phyloP scores from a whole-genome alignment of 345 rosid genomes.

The Turritis glabra region DNA sequence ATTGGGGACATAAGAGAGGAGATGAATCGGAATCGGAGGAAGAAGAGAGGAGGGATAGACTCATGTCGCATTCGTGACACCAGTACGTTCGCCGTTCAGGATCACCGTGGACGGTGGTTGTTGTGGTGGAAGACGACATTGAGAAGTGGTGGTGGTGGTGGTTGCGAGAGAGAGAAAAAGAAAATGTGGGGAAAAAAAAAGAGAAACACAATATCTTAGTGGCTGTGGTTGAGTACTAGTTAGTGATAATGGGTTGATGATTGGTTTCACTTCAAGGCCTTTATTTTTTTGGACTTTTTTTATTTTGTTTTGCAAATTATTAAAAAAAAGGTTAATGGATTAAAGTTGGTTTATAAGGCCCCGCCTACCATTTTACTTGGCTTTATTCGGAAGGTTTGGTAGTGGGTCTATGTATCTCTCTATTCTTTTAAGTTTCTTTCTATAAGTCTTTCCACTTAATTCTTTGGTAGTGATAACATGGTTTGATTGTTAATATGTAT shows the following conservation, averaged over 20 bases:
- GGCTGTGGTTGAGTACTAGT: conserved; percentile 10
- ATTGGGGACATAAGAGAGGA: conserved; percentile 49
- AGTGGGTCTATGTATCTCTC: conserved; percentile 3
- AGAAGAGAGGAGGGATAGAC: conserved; percentile 47
- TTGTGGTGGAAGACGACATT: conserved; percentile 33
- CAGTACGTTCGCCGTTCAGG: conserved; percentile 49
- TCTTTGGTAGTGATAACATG: not conserved
- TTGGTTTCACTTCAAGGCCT: conserved; percentile 3
- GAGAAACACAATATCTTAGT: conserved; percentile 24
- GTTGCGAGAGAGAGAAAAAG: conserved; percentile 8
- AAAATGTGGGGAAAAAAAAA: not conserved
- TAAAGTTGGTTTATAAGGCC: conserved; percentile 7
- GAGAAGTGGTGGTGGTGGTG: conserved; percentile 24
- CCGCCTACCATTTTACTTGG: conserved; percentile 32
- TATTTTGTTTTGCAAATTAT: too few species aligned
- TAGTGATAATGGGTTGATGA: conserved; percentile 29
- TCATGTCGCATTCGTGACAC: conserved; percentile 69
- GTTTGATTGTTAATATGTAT: not conserved
- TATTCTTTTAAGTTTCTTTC: too few species aligned
- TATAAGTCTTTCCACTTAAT: too few species aligned
- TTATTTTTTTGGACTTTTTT: too few species aligned
- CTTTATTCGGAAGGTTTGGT: conserved; percentile 36
- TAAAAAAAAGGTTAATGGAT: too few species aligned
- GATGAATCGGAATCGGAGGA: conserved; percentile 9
- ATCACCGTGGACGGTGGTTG: conserved; percentile 27